Evolutionary conservation across 2,329 filamentous ascomycete genomes (phyloP).

Genomic region (Cercospora citrullina): DNA sequence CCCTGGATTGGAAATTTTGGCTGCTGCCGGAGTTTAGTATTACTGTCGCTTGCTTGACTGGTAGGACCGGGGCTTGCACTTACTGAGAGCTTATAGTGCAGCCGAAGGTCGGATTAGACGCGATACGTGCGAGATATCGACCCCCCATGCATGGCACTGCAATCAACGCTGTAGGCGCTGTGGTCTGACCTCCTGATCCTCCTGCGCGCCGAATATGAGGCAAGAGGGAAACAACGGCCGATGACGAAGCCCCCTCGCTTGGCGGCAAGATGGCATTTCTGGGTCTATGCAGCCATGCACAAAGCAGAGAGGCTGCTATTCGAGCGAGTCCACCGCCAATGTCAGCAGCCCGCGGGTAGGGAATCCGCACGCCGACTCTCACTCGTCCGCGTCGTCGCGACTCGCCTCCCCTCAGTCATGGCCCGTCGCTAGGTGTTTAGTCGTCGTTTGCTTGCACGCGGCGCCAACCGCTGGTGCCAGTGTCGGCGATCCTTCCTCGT

Average conservation of each 20-base stretch:
- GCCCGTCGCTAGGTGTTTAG: not conserved
- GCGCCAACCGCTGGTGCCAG: not conserved
- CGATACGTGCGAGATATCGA: not conserved
- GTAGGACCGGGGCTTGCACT: not conserved
- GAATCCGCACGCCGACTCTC: not conserved
- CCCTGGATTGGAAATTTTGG: not conserved
- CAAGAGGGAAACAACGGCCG: not conserved
- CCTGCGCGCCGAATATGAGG: not conserved
- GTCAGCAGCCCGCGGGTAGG: not conserved
- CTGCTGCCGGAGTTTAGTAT: not conserved
- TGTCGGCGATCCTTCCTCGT: slow-evolving; percentile 1
- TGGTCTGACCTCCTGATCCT: not conserved
- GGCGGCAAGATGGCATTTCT: not conserved
- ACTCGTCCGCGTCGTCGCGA: not conserved
- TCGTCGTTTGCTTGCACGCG: not conserved
- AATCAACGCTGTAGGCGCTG: not conserved
- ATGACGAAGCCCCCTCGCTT: not conserved
- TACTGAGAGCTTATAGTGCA: not conserved
- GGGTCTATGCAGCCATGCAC: not conserved
- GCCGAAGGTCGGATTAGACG: not conserved
- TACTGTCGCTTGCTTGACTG: not conserved
- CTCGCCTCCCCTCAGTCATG: not conserved
- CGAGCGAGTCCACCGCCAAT: not conserved
- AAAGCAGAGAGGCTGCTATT: not conserved
- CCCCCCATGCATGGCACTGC: not conserved